Evolutionary conservation across 164 flowering plant species (phyloP).

Genomic region (Magnolia sinica): DNA sequence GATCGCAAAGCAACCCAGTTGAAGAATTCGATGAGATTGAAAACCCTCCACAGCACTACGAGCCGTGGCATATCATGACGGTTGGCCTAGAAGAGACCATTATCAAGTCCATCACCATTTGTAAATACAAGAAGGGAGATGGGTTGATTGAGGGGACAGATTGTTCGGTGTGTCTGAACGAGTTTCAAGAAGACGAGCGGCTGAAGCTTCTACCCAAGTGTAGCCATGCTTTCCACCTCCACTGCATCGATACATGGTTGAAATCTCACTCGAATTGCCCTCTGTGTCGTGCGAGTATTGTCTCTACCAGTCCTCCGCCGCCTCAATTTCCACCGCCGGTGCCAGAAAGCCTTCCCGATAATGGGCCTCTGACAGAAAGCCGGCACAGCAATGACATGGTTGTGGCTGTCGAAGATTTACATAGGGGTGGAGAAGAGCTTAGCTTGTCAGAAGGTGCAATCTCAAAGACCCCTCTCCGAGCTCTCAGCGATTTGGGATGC

Average conservation of each 20-base stretch:
- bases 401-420: constrained; percentile 10
- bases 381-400: constrained; percentile 19
- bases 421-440: constrained; percentile 18
- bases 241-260: constrained; percentile 86
- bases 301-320: constrained; percentile 16
- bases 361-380: constrained; percentile 12
- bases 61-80: constrained; percentile 39
- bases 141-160: constrained; percentile 70
- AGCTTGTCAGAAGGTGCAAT: not conserved
- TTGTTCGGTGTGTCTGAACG: constrained; percentile 80
- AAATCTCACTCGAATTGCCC: constrained; percentile 80
- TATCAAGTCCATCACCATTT: constrained; percentile 63
- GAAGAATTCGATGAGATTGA: constrained; percentile 29
- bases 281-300: constrained; percentile 60
- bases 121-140: constrained; percentile 58
- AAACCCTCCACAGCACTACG: constrained; percentile 23
- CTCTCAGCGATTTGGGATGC: constrained; percentile 30
- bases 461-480: constrained; percentile 28
- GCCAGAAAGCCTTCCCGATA: constrained; percentile 10
- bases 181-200: constrained; percentile 66
- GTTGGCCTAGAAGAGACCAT: constrained; percentile 67
- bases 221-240: constrained; percentile 80
- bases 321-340: constrained; percentile 21
- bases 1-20: constrained; percentile 3
- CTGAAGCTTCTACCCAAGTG: constrained; percentile 78